Evolutionary conservation across 2,329 filamentous ascomycete species (phyloP).

Genomic region (Shiraia bambusicola): DNA sequence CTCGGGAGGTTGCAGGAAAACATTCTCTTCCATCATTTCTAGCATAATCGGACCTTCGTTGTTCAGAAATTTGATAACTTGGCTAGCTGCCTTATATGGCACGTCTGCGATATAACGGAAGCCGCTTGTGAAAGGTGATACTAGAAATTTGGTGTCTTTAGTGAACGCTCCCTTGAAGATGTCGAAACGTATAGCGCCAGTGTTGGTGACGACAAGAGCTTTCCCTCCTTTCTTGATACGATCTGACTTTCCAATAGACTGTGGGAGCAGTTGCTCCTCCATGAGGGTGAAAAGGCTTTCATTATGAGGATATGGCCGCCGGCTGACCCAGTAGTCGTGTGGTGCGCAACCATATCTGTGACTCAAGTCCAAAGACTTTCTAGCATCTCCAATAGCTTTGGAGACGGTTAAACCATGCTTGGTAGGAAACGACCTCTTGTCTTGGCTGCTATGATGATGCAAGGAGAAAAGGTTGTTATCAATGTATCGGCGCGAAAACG

Average conservation of each 20-base stretch:
- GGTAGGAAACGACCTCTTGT: slow-evolving; percentile 73
- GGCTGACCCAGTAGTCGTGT: slow-evolving; percentile 76
- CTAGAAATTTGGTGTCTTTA: slow-evolving; percentile 77
- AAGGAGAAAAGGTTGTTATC: slow-evolving; percentile 90
- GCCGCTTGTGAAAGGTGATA: slow-evolving; percentile 83
- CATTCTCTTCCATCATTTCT: slow-evolving; percentile 29
- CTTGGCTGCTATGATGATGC: slow-evolving; percentile 74
- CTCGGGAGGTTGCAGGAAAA: slow-evolving; percentile 50
- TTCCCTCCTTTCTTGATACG: slow-evolving; percentile 56
- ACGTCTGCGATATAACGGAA: slow-evolving; percentile 79
- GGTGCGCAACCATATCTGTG: slow-evolving; percentile 80
- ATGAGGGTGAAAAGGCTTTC: slow-evolving; percentile 83
- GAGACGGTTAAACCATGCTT: slow-evolving; percentile 72
- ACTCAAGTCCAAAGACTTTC: slow-evolving; percentile 71
- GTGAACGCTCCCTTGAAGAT: slow-evolving; percentile 93
- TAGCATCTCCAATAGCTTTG: slow-evolving; percentile 66
- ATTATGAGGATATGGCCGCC: slow-evolving; percentile 70
- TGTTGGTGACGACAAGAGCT: slow-evolving; percentile 78
- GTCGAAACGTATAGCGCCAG: slow-evolving; percentile 90
- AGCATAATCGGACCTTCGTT: slow-evolving; percentile 55
- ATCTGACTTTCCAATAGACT: slow-evolving; percentile 54
- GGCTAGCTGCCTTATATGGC: slow-evolving; percentile 71
- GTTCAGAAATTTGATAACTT: slow-evolving; percentile 64
- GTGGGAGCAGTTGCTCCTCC: slow-evolving; percentile 71
- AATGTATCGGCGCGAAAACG: slow-evolving; percentile 80